phyloP scores from a whole-genome alignment of 2,329 filamentous ascomycete genomes.

The Exophiala alcalophila region DNA sequence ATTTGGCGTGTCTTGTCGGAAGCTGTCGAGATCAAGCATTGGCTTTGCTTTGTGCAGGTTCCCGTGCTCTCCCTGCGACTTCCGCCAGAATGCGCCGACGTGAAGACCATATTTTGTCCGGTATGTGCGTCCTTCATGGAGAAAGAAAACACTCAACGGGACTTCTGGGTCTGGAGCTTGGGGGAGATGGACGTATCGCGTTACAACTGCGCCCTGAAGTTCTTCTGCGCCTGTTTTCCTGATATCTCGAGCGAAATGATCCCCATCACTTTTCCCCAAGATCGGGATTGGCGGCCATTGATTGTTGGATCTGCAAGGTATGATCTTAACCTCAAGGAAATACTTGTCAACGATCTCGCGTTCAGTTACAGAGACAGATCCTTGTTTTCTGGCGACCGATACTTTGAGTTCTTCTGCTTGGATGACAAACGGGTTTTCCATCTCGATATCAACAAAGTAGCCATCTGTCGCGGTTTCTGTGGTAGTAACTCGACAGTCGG shows the following conservation, averaged over 20 bases:
- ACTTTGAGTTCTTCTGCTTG: conserved; percentile 24
- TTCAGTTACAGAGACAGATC: no score
- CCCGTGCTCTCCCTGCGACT: no score
- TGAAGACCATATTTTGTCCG: conserved; percentile 31
- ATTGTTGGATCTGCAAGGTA: conserved; percentile 19
- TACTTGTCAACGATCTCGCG: conserved; percentile 27
- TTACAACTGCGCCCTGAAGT: conserved; percentile 27
- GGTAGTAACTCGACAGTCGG: conserved; percentile 14
- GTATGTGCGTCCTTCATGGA: conserved; percentile 25
- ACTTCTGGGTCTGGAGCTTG: conserved; percentile 22
- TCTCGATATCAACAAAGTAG: conserved; percentile 24
- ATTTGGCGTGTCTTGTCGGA: conserved; percentile 5
- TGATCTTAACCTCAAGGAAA: conserved; percentile 32
- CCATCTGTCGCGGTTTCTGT: conserved; percentile 19
- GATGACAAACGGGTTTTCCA: conserved; percentile 28
- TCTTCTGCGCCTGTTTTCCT: conserved; percentile 21
- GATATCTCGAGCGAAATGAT: conserved; percentile 21
- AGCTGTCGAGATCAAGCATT: conserved; percentile 19
- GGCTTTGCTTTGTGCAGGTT: no score
- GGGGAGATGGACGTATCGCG: conserved; percentile 28
- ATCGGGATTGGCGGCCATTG: conserved; percentile 30
- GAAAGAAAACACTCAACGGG: conserved; percentile 28
- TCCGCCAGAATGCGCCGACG: conserved; percentile 24
- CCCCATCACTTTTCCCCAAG: conserved; percentile 29
- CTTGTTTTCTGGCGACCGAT: conserved; percentile 9